phyloP scores from a whole-genome alignment of 179 eudicot species.

The Vitellaria paradoxa region DNA sequence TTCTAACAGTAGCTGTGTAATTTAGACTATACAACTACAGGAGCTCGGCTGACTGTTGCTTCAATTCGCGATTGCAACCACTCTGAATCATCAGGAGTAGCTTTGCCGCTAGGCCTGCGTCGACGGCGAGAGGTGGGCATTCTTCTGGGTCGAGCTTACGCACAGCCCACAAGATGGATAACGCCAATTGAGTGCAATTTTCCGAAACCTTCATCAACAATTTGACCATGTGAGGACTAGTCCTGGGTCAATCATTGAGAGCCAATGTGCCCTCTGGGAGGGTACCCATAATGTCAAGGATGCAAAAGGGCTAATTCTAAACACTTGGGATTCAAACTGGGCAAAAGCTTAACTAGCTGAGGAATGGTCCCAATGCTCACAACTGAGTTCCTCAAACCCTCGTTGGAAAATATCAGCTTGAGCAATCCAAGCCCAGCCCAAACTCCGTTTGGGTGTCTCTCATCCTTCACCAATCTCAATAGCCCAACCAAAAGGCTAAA shows the following conservation, averaged over 20 bases:
- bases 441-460: conserved; percentile 52
- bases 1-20: conserved; percentile 57
- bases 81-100: conserved; percentile 87
- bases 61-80: conserved; percentile 69
- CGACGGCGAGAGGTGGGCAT: conserved; percentile 69
- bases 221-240: conserved; percentile 60
- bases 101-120: conserved; percentile 87
- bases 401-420: conserved; percentile 21
- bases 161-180: conserved; percentile 73
- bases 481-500: conserved; percentile 80
- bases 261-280: conserved; percentile 59
- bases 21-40: conserved; percentile 85
- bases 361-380: no score
- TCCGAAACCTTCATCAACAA: no score
- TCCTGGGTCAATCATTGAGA: conserved; percentile 50
- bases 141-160: conserved; percentile 74
- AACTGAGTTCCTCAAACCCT: no score
- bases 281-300: conserved; percentile 49
- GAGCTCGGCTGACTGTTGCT: conserved; percentile 85
- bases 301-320: no score
- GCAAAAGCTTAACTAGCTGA: no score
- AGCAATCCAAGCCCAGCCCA: conserved; percentile 27
- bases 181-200: conserved; percentile 67
- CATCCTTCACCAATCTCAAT: conserved; percentile 75
- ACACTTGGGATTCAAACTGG: no score